These are phyloP conservation scores for Nannizziopsis barbatae DNA, from an alignment of 2,329 filamentous ascomycete genomes.

Conservation along the genomic window DNA sequence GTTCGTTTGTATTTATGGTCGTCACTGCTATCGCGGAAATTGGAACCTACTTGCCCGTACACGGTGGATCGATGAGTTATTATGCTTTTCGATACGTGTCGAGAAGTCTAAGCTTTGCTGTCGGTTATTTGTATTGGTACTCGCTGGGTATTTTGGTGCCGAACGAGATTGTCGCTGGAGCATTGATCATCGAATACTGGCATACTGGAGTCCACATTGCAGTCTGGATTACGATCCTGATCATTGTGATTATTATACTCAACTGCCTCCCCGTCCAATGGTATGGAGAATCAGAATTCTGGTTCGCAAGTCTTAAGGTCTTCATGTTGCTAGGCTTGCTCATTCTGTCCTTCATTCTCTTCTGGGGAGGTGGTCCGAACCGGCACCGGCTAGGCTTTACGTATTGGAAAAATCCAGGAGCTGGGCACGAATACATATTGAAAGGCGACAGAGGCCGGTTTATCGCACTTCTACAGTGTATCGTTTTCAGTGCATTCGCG, in stretches of 20 bases:
- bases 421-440: slow-evolving; percentile 41
- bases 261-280: slow-evolving; percentile 40
- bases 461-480: slow-evolving; percentile 41
- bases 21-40: slow-evolving; percentile 38
- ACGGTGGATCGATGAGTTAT: slow-evolving; percentile 36
- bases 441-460: slow-evolving; percentile 41
- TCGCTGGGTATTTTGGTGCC: slow-evolving; percentile 38
- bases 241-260: slow-evolving; percentile 46
- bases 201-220: slow-evolving; percentile 33
- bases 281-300: slow-evolving; percentile 47
- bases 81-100: slow-evolving; percentile 36
- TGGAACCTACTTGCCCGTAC: slow-evolving; percentile 35
- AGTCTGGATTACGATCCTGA: slow-evolving; percentile 46
- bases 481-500: slow-evolving; percentile 43
- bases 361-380: slow-evolving; percentile 46
- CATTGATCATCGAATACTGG: slow-evolving; percentile 57
- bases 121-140: slow-evolving; percentile 41
- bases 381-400: slow-evolving; percentile 42
- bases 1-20: slow-evolving; percentile 37
- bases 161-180: slow-evolving; percentile 54
- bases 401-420: slow-evolving; percentile 41
- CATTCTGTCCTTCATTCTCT: slow-evolving; percentile 44
- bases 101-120: slow-evolving; percentile 33
- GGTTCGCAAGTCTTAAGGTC: slow-evolving; percentile 43
- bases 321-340: slow-evolving; percentile 43